A percentile compares a stretch with the other conserved stretches of the same genome.
These are phyloP conservation scores for Diaporthe aspalathi DNA, from an alignment of 2,329 filamentous ascomycete species.

Conservation along the genomic window DNA sequence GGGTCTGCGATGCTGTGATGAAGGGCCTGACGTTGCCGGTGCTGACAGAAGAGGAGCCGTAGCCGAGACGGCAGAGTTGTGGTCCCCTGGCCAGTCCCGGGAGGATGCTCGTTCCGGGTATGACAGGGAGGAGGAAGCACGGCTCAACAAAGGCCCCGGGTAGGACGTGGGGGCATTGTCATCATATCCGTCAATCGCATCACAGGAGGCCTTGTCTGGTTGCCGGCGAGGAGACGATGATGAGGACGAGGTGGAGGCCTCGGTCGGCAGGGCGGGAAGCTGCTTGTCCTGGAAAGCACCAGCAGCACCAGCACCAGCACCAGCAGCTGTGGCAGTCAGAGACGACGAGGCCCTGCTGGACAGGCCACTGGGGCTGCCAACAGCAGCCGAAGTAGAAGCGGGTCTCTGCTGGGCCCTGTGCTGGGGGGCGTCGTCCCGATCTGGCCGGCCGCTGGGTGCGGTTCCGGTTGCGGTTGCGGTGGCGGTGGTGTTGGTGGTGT, in stretches of 20 bases:
- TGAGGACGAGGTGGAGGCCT: conserved; percentile 2
- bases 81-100: conserved; percentile 26
- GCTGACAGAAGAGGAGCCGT: conserved; percentile 30
- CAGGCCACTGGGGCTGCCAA: neutral
- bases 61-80: conserved; percentile 29
- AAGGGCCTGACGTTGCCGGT: conserved; percentile 13
- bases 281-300: conserved; percentile 13
- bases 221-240: conserved; percentile 6
- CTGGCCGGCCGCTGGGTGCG: neutral
- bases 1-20: conserved; percentile 33
- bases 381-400: conserved; percentile 3
- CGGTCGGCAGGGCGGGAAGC: conserved; percentile 23
- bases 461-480: no score
- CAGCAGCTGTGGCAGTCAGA: neutral
- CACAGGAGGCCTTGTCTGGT: conserved; percentile 4
- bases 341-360: neutral
- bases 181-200: conserved; percentile 24
- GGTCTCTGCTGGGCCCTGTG: conserved; percentile 22
- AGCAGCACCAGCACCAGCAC: no score
- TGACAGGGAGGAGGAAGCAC: conserved; percentile 30
- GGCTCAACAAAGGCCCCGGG: conserved; percentile 12
- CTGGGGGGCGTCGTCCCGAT: conserved; percentile 1
- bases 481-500: neutral
- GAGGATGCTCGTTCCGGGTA: conserved; percentile 19
- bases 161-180: neutral